These are phyloP conservation scores for Claviceps purpurea DNA, from an alignment of 2,329 filamentous ascomycete genomes.

Conservation along the genomic window DNA sequence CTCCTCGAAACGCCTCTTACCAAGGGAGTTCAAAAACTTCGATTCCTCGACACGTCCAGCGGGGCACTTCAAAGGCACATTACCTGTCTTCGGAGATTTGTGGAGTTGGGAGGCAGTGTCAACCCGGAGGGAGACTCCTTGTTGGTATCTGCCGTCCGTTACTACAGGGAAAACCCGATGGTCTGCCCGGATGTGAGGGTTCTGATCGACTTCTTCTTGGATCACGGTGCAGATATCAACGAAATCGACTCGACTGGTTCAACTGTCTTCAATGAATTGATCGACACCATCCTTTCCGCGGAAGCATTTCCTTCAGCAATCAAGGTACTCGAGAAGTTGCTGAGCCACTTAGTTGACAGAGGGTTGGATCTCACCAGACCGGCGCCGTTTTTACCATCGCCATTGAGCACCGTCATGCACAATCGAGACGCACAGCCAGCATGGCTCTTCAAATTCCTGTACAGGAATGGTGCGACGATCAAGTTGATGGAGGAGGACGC, in stretches of 20 bases:
- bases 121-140: neutral
- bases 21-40: neutral
- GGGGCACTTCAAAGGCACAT: neutral
- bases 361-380: neutral
- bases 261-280: neutral
- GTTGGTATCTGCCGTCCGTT: neutral
- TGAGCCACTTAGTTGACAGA: neutral
- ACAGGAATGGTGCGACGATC: neutral
- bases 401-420: neutral
- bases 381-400: neutral
- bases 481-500: neutral
- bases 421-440: neutral
- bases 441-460: neutral
- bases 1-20: neutral
- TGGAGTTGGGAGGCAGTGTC: neutral
- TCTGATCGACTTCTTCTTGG: neutral
- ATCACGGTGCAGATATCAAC: slow-evolving; percentile 1
- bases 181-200: neutral
- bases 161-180: neutral
- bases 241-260: neutral
- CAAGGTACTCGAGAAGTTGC: neutral
- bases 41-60: neutral
- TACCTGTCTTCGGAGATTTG: neutral
- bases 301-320: neutral
- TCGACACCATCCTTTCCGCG: neutral